Base-by-base conservation (phyloP, 768 basidiomycete species). In the Boletus fagicola region DNA sequence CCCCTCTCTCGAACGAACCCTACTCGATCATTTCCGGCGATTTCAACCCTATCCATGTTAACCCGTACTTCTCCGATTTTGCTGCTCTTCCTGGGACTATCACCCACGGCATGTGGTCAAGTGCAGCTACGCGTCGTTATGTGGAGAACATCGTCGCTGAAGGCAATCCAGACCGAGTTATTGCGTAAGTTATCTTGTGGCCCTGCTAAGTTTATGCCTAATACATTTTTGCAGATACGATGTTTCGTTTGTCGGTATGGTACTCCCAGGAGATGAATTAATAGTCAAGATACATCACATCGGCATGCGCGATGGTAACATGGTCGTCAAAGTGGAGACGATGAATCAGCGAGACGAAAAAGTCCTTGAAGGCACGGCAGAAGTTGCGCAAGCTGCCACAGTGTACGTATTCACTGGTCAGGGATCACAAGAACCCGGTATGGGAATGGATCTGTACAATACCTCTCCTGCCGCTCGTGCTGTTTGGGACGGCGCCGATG, bases 371-470 rank as follows among this genome's bases (percentile, higher is more conserved):
- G 97, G 97, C 38, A 84, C 90, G 15, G 93, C 95, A 3, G 94
- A 98, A 72, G 94, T 98, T 59, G 85, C 86, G 3, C 97, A 99
- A 71, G 87, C 95, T 2, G 81, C 84, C 18, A 96, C 94, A 6
- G 93, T 92, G 35, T 98, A 98, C 63, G 94, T 97, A 64, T 98
- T 98, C 80, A 98, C 96, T 40, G 96, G 96, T 31, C 96, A 98
- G 71, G 96, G 96, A 54, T 98, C 95, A 7, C 96, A 98, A 71
- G 96, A 98, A 74, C 87, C 88, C 46, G 94, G 96, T 20, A 98
- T 99, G 97, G 97, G 97, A 20, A 98, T 99, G 94, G 95, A 98
- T 63, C 83, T 99, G 2, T 99, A 98, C 81, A 89, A 85, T 70
- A 83, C 74, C 62, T 98, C 94, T 5, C 89, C 94, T 44, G 94